phyloP scores from a whole-genome alignment of 495 filamentous ascomycete genomes.

The Aspergillus avenaceus region DNA sequence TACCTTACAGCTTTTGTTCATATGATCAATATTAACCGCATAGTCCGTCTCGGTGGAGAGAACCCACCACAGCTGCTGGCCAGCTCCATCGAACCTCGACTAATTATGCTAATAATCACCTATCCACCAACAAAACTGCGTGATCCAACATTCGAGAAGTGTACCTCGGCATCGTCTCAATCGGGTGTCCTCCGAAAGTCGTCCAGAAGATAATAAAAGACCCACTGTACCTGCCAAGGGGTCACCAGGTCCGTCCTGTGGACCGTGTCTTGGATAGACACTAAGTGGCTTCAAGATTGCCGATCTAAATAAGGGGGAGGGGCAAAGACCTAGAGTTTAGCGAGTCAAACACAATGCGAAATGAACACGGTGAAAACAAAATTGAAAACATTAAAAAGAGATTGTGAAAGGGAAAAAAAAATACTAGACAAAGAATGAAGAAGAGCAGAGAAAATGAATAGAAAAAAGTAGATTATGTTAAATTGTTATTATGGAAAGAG shows the following conservation, averaged over 20 bases:
- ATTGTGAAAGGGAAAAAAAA: not conserved
- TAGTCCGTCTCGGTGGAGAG: not conserved
- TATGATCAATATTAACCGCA: not conserved
- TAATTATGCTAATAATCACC: no score
- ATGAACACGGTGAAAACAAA: not conserved
- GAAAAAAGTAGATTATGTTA: not conserved
- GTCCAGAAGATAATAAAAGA: not conserved
- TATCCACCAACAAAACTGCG: not conserved
- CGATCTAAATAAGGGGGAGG: conserved; percentile 4
- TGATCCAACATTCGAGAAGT: not conserved
- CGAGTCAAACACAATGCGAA: not conserved
- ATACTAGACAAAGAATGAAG: not conserved
- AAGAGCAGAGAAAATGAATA: not conserved
- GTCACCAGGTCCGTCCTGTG: not conserved
- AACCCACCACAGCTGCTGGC: conserved; percentile 2
- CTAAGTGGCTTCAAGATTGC: not conserved
- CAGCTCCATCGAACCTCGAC: not conserved
- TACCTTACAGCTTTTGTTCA: not conserved
- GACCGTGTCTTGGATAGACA: not conserved
- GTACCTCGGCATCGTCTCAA: not conserved
- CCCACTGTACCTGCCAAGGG: conserved; percentile 5
- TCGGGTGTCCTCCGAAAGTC: not conserved
- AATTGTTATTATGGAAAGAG: not conserved
- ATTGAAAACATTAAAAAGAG: not conserved
- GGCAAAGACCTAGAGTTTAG: not conserved